Evolutionary conservation across 2,329 filamentous ascomycete genomes (phyloP), one percentile per base, ranked within the genome.

Genomic region (Colletotrichum sp.): DNA sequence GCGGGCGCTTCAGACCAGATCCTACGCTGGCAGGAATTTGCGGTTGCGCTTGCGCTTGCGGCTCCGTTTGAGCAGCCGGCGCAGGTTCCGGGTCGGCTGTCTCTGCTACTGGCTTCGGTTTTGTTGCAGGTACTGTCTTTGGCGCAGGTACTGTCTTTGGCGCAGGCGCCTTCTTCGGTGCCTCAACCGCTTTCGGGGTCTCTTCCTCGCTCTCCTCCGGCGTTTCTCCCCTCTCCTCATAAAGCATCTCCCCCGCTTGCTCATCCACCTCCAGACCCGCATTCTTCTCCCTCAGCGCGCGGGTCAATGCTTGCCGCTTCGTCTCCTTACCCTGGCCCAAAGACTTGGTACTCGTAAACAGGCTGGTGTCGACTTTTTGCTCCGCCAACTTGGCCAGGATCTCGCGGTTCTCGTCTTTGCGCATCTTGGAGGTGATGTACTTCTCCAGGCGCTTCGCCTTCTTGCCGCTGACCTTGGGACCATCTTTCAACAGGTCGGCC

Each of bases 361-460:
- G 86, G 75, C 90, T 94, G 2, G 95, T 98, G 81, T 98, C 96
- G 77, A 97, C 90, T 80, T 93, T 95, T 69, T 91, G 89, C 74
- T 91, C 88, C 21, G 94, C 94, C 31, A 99, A 88, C 81, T 97
- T 96, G 80, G 94, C 94, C 78, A 98, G 88, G 34, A 99, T 86
- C 70, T 92, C 93, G 33, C 94, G 88, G 79, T 95, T 98, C 83
- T 98, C 96, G 81, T 99, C 97, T 83, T 98, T 98, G 83, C 93
- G 94, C 59, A 99, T 87, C 88, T 99, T 99, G 72, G 90, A 97
- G 79, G 98, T 96, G 76, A 93, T 92, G 80, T 93, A 93, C 79
- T 93, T 93, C 76, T 93, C 91, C 51, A 93, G 80, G 3, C 91
- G 87, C 83, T 93, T 93, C 8, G 91, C 89, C 81, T 93, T 93